Evolutionary conservation across 208 protist species (phyloP).

Genomic region (Trypanosoma mega): DNA sequence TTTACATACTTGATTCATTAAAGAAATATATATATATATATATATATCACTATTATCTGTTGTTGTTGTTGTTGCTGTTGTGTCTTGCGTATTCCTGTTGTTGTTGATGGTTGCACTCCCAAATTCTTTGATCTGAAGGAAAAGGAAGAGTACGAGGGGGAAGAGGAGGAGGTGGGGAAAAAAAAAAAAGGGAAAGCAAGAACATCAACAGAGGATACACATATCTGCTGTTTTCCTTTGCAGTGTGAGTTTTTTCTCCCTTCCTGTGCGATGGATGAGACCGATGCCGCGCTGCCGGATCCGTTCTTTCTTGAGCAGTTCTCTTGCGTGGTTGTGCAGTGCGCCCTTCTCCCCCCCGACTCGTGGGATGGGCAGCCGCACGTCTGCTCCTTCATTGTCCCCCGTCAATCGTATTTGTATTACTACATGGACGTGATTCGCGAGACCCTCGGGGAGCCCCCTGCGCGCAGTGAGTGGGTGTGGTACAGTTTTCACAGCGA

Average conservation of each 20-base stretch:
- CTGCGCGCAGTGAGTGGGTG: too few relatives aligned
- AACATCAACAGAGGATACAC: too few relatives aligned
- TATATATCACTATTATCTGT: not conserved
- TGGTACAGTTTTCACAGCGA: too few relatives aligned
- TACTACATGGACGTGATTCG: not conserved
- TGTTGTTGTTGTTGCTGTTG: constrained; percentile 3
- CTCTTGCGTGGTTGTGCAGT: not conserved
- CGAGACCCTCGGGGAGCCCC: too few relatives aligned
- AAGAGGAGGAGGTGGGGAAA: not conserved
- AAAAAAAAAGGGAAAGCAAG: too few relatives aligned
- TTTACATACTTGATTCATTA: not conserved
- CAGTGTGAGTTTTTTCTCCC: too few relatives aligned
- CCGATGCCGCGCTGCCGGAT: not conserved
- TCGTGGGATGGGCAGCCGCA: not conserved
- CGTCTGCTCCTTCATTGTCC: not conserved
- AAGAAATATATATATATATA: constrained; percentile 14
- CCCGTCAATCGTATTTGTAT: not conserved
- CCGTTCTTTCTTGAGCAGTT: not conserved
- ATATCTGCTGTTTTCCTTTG: too few relatives aligned
- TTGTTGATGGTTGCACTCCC: too few relatives aligned
- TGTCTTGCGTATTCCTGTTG: too few relatives aligned
- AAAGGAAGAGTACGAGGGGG: not conserved
- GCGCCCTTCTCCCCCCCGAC: not conserved
- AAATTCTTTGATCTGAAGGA: too few relatives aligned
- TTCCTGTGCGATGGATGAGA: not conserved